Evolutionary conservation across 2,329 filamentous ascomycete genomes (phyloP).

Genomic region (Botrytis porri): DNA sequence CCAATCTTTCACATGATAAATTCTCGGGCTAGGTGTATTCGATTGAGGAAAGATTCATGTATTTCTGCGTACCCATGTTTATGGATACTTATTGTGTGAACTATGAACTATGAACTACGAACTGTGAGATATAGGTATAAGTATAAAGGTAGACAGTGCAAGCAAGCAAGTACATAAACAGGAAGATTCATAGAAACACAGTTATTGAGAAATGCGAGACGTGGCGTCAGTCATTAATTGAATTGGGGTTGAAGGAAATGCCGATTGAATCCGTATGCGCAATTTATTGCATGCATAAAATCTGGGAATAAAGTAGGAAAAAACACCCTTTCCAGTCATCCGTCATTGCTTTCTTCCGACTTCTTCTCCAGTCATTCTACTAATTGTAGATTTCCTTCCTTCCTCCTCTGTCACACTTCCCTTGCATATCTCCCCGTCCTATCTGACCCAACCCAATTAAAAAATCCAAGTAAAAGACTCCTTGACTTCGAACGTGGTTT

Average conservation of each 20-base stretch:
- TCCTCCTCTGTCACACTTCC: not conserved
- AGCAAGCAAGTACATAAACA: not conserved
- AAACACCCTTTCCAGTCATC: not conserved
- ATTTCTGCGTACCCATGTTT: not conserved
- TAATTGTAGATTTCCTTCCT: not conserved
- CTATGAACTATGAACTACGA: not conserved
- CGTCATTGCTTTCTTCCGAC: not conserved
- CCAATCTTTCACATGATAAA: not conserved
- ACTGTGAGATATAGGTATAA: not conserved
- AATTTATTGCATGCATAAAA: not conserved
- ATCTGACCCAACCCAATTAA: slow-evolving; percentile 11
- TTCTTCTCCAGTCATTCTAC: not conserved
- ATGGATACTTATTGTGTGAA: not conserved
- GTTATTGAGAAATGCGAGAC: too few species aligned
- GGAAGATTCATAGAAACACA: not conserved
- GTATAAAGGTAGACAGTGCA: not conserved
- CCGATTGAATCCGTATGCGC: not conserved
- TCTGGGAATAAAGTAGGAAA: not conserved
- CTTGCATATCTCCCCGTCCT: not conserved
- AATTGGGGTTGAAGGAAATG: not conserved
- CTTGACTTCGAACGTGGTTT: slow-evolving; percentile 54
- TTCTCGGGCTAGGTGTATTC: not conserved
- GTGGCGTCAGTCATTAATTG: not conserved
- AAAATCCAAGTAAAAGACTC: slow-evolving; percentile 63
- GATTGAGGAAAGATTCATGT: not conserved